Base-by-base conservation (phyloP, 768 basidiomycete species). In the Russula dissimulans region DNA sequence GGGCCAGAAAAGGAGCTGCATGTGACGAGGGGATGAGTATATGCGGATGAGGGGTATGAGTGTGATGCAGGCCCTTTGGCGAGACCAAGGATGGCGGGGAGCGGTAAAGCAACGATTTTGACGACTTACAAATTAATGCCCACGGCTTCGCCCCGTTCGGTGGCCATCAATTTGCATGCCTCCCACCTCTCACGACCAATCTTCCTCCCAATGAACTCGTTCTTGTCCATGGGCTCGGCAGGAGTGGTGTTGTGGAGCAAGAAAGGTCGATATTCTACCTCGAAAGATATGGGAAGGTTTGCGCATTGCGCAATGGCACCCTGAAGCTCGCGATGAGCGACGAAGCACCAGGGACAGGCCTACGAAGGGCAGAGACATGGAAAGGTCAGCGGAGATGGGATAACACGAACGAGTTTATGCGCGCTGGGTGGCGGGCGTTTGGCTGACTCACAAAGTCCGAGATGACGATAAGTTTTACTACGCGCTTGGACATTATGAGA, bases 1-100 rank as follows among this genome's bases (percentile, higher is more conserved):
- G 76, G 75, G 18, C 87, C 87, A 15, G 75, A 76, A 67, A 82
- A 83, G 4, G 76, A 74, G 54, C 87, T 89, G 51, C 31, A 66
- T 15, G 54, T 34, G n/a, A 26, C 38, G 22, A 12, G 12, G 15
- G 18, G 7, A 45, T 45, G 29, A 42, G 22, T n/a, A 41, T 43
- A 18, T 38, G 7, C 11, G n/a, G 22, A 5, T 46, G 17, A 18
- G 22, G 52, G 26, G 52, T 17, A 54, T 22, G 15, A 26, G n/a
- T 14, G 17, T 17, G 36, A 26, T 2, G 22, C 2, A 26, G 22
- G 22, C 22, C 22, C 22, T 26, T 26, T 26, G 22, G 11, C 50
- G 14, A 15, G 3, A 31, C 36, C 18, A 14, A 22, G n/a, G 22
- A 26, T 26, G 22, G 22, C 22, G 22, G 22, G 49, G 43, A 51